Evolutionary conservation across 2,329 filamentous ascomycete species (phyloP).

Genomic region (Orbilia ellipsospora): DNA sequence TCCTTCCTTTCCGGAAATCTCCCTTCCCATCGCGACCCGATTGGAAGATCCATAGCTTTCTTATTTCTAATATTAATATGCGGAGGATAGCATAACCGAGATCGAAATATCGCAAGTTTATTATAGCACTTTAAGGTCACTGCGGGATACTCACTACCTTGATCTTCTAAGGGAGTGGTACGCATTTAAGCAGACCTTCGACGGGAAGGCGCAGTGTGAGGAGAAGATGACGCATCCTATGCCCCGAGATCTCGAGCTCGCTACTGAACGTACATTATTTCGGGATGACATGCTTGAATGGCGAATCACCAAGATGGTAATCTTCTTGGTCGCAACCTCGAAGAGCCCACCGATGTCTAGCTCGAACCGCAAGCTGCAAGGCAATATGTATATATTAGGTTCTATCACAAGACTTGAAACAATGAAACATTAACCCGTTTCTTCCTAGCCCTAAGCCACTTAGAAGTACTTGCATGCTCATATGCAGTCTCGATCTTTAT

Average conservation of each 20-base stretch:
- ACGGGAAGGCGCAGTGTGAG: background rate
- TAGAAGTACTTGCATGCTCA: too few relatives aligned
- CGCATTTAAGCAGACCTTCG: constrained; percentile 9
- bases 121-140: background rate
- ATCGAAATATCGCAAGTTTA: background rate
- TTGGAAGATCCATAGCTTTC: constrained; percentile 1
- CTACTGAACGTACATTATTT: background rate
- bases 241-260: constrained; percentile 5
- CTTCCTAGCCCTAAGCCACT: too few relatives aligned
- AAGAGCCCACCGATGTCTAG: too few relatives aligned
- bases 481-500: too few relatives aligned
- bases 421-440: too few relatives aligned
- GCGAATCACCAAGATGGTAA: too few relatives aligned
- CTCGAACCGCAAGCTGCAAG: too few relatives aligned
- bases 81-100: constrained; percentile 32
- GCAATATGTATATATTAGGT: too few relatives aligned
- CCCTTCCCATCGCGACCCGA: constrained; percentile 7
- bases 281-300: too few relatives aligned
- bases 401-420: too few relatives aligned
- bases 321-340: too few relatives aligned
- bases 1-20: background rate
- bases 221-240: constrained; percentile 22
- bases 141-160: background rate
- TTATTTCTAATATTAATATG: constrained; percentile 20
- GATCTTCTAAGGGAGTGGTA: constrained; percentile 26